Evolutionary conservation across 1,284 basidiomycete species (phyloP).

Genomic region (Trametes pubescens): DNA sequence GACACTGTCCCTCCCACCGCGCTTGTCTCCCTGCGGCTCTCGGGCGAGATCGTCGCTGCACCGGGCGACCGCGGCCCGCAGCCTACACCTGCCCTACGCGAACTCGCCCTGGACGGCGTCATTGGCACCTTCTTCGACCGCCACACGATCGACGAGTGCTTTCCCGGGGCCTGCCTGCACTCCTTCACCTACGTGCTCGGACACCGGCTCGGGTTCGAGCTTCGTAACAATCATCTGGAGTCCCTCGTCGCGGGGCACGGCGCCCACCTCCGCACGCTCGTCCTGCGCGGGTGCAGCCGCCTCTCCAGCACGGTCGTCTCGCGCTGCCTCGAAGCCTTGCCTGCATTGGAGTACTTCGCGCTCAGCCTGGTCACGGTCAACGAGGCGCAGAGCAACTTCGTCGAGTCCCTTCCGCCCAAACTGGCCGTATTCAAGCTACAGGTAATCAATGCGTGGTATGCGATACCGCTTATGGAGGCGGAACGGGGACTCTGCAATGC

Average conservation of each 20-base stretch:
- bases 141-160: constrained; percentile 39
- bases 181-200: constrained; percentile 48
- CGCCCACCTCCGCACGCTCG: constrained; percentile 44
- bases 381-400: constrained; percentile 47
- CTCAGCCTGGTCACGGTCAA: constrained; percentile 48
- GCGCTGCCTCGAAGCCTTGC: constrained; percentile 41
- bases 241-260: constrained; percentile 43
- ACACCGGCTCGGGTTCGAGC: constrained; percentile 48
- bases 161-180: constrained; percentile 42
- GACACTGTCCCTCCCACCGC: constrained; percentile 38
- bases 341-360: constrained; percentile 48
- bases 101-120: constrained; percentile 45
- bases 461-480: constrained; percentile 41
- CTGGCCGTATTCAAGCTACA: constrained; percentile 47
- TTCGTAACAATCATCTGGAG: constrained; percentile 46
- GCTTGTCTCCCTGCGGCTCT: constrained; percentile 46
- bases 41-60: constrained; percentile 44
- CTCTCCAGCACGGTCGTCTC: constrained; percentile 44
- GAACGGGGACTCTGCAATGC: constrained; percentile 44
- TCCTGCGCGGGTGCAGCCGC: constrained; percentile 47
- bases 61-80: constrained; percentile 22
- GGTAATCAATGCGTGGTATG: constrained; percentile 47
- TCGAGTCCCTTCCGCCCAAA: constrained; percentile 42
- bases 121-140: constrained; percentile 50
- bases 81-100: constrained; percentile 39